phyloP scores from a whole-genome alignment of 2,329 filamentous ascomycete species.

The Colletotrichum sp. region DNA sequence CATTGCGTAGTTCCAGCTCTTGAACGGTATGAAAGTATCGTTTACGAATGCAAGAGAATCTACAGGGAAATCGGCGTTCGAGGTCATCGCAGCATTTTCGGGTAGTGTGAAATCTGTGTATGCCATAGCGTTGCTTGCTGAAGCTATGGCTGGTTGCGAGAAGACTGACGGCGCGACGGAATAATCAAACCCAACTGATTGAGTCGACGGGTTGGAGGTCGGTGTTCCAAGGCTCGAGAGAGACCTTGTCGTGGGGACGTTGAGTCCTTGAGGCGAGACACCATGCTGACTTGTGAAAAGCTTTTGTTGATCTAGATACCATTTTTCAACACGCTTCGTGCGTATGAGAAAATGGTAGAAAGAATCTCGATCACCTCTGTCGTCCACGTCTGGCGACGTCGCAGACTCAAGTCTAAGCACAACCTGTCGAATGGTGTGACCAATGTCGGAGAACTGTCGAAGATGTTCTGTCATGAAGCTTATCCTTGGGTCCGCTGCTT shows the following conservation, averaged over 20 bases:
- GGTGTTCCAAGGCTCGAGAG: neutral
- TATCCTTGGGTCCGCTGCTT: conserved; percentile 29
- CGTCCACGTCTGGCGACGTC: conserved; percentile 7
- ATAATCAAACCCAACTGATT: neutral
- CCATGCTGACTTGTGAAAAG: neutral
- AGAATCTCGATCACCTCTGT: conserved; percentile 22
- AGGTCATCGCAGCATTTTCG: neutral
- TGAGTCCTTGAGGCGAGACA: neutral
- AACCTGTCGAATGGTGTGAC: conserved; percentile 31
- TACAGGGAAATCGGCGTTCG: neutral
- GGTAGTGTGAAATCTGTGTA: neutral
- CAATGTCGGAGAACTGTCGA: conserved; percentile 32
- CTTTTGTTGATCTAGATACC: conserved; percentile 5
- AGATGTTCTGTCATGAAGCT: conserved; percentile 29
- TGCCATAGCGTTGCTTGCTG: neutral
- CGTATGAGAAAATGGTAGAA: conserved; percentile 28
- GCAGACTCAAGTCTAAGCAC: conserved; percentile 30
- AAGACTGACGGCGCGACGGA: neutral
- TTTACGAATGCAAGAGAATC: neutral
- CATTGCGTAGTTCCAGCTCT: neutral
- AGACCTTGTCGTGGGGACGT: neutral
- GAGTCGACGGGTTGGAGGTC: neutral
- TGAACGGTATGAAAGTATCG: conserved; percentile 13
- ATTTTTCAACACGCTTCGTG: conserved; percentile 13
- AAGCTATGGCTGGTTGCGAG: neutral